Conservation (phyloP, 106 monocot species). For the Dendrobium officinale region DNA sequence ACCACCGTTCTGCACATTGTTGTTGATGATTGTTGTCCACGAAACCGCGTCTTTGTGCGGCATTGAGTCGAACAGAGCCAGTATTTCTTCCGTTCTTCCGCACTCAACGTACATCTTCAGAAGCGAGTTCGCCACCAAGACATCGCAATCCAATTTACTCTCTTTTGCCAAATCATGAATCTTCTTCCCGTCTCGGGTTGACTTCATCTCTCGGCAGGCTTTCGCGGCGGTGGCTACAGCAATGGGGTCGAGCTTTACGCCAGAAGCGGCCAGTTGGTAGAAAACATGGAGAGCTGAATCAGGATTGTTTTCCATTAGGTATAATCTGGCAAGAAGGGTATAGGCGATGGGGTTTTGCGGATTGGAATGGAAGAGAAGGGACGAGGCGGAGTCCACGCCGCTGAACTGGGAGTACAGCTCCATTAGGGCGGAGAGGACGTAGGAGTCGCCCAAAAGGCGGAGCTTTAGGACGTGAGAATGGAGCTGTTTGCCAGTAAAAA, state of each 20-base stretch:
- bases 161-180: slow-evolving; percentile 25
- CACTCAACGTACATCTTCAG: slow-evolving; percentile 40
- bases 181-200: slow-evolving; percentile 11
- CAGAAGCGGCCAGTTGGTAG: slow-evolving; percentile 18
- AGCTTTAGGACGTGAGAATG: slow-evolving; percentile 46
- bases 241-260: slow-evolving; percentile 16
- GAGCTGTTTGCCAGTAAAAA: slow-evolving; percentile 21
- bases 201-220: slow-evolving; percentile 27
- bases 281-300: slow-evolving; percentile 28
- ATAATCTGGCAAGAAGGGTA: slow-evolving; percentile 28
- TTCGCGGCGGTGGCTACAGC: slow-evolving; percentile 23
- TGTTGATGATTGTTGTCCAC: slow-evolving; percentile 38
- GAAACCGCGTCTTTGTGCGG: slow-evolving; percentile 13
- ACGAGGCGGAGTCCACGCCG: slow-evolving; percentile 8
- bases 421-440: slow-evolving; percentile 33
- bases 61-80: slow-evolving; percentile 26
- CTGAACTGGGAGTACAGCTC: slow-evolving; percentile 16
- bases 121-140: slow-evolving; percentile 33
- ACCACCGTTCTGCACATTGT: slow-evolving; percentile 22
- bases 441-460: slow-evolving; percentile 22
- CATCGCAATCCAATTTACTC: slow-evolving; percentile 19
- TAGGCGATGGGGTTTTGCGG: slow-evolving; percentile 17
- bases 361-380: slow-evolving; percentile 14
- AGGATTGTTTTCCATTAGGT: slow-evolving; percentile 19
- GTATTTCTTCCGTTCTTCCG: slow-evolving; percentile 15